Base-by-base conservation (phyloP, 2,329 filamentous ascomycete genomes). In the Gremmenia infestans region DNA sequence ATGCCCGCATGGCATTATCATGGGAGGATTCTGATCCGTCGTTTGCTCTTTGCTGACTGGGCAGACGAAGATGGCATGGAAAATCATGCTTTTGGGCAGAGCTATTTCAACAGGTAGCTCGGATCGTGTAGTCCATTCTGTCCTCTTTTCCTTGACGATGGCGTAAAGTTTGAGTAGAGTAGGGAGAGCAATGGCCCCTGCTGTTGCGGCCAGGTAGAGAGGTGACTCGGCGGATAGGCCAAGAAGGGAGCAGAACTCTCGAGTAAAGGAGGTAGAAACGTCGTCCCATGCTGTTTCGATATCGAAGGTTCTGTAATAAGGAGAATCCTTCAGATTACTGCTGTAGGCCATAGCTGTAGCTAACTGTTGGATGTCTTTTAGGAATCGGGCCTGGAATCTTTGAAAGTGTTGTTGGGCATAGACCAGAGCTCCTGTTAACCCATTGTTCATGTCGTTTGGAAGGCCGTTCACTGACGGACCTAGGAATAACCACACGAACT, bases 31-130 rank as follows among this genome's bases (percentile, higher is more conserved):
- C 23, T 80, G 75, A 67, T 96, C 91, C 0, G 93, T 99, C 0
- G 89, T 91, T 72, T 99, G 94, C 70, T 97, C 94, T 72, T 97
- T 97, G 66, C 88, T 92, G 5, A 99, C 94, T 0, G 94, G 94
- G 68, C 94, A 99, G 43, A 99, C 94, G 70, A 99, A 99, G 68
- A 99, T 97, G 54, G 89, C 89, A 72, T 99, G 94, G 76, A 96
- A 99, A 49, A 86, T 76, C 80, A 83, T 83, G 62, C 76, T 79
- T 50, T 72, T 68, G 0, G 82, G 81, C 2, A 86, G 73, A 2
- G 82, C 79, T 1, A 82, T 85, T 66, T 89, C 80, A 69, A 92
- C 94, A 0, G 93, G 91, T 17, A 99, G 77, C 72, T 99, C 94
- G 67, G 94, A 86, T 58, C 88, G 82, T 4, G 90, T 92, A 0